Evolutionary conservation across 2,329 filamentous ascomycete species (phyloP).

Genomic region (Hypomyces rosellus): DNA sequence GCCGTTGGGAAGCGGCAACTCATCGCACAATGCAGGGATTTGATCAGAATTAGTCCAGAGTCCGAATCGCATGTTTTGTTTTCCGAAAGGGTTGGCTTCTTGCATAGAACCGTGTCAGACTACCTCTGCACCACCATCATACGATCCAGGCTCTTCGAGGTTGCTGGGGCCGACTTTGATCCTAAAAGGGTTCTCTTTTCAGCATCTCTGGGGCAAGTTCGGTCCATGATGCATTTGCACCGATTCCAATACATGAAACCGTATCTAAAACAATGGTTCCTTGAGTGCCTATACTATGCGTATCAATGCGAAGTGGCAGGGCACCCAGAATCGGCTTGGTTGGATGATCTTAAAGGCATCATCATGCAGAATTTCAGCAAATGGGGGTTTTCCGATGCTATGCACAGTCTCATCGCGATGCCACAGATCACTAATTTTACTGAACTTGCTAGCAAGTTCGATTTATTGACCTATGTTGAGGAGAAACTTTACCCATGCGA

Average conservation of each 20-base stretch:
- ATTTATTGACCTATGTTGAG: background rate
- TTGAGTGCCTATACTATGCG: conserved; percentile 6
- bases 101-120: conserved; percentile 6
- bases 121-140: conserved; percentile 2
- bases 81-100: conserved; percentile 1
- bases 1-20: background rate
- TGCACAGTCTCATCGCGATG: conserved; percentile 1
- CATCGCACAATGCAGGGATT: conserved; percentile 4
- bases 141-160: background rate
- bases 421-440: background rate
- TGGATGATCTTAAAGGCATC: conserved; percentile 3
- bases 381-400: conserved; percentile 2
- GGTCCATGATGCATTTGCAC: conserved; percentile 3
- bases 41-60: background rate
- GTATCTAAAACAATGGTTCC: conserved; percentile 2
- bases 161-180: conserved; percentile 1
- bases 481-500: background rate
- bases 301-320: background rate
- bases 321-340: background rate
- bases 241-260: conserved; percentile 1
- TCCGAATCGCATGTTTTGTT: background rate
- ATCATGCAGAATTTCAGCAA: background rate
- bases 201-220: conserved; percentile 1
- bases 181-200: background rate
- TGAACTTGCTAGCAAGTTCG: conserved; percentile 4